phyloP scores from a whole-genome alignment of 192 early-diverging fungal genomes.

The Podila verticillata region DNA sequence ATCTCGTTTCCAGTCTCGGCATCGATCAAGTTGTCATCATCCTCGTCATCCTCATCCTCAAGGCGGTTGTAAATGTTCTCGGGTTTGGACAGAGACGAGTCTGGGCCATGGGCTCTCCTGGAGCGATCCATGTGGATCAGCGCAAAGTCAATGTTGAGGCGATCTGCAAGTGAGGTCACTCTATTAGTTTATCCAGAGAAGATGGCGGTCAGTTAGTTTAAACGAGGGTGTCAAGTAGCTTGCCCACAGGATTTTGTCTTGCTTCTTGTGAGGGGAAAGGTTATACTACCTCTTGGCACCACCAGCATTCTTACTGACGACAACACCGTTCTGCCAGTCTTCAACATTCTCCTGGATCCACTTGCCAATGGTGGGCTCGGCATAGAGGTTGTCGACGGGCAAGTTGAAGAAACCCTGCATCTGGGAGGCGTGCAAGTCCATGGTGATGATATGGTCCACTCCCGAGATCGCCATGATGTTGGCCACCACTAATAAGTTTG shows the following conservation, averaged over 20 bases:
- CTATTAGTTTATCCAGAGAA: conserved; percentile 52
- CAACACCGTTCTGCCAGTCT: conserved; percentile 75
- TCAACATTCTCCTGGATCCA: conserved; percentile 86
- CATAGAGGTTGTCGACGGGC: conserved; percentile 94
- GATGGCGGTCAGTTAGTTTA: not conserved
- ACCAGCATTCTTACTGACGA: conserved; percentile 95
- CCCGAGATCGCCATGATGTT: conserved; percentile 95
- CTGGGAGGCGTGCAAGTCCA: conserved; percentile 95
- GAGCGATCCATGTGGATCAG: conserved; percentile 92
- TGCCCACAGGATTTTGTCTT: too few relatives aligned
- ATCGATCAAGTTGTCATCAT: conserved; percentile 57
- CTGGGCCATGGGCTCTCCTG: conserved; percentile 45
- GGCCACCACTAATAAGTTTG: conserved; percentile 74
- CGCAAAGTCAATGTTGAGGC: conserved; percentile 93
- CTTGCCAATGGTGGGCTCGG: conserved; percentile 88
- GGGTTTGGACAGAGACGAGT: conserved; percentile 26
- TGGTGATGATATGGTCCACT: conserved; percentile 98
- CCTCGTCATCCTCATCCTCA: conserved; percentile 52
- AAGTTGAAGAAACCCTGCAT: conserved; percentile 97
- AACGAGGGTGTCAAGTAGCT: too few relatives aligned
- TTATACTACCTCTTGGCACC: conserved; percentile 85
- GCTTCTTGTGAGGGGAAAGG: not conserved
- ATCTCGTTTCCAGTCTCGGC: conserved; percentile 60
- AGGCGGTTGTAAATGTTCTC: conserved; percentile 48
- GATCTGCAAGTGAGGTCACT: conserved; percentile 94